Conservation (phyloP, 2,329 filamentous ascomycete genomes). For the Cadophora sp. region DNA sequence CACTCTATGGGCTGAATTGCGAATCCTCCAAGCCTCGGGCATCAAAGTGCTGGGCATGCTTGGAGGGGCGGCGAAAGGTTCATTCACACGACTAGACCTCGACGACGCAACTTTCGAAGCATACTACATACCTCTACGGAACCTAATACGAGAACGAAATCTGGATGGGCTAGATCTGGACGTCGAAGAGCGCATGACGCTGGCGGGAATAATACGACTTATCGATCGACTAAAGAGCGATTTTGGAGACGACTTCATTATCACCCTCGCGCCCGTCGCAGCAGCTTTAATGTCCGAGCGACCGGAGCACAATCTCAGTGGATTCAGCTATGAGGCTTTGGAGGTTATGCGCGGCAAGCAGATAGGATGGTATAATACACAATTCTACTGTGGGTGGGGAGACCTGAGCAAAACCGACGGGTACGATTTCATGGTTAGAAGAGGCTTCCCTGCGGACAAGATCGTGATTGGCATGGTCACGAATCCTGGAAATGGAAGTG, state of each 20-base stretch:
- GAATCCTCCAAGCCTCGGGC: slow-evolving; percentile 72
- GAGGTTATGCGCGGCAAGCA: slow-evolving; percentile 70
- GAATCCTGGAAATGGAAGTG: slow-evolving; percentile 75
- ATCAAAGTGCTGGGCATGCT: slow-evolving; percentile 87
- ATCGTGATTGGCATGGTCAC: slow-evolving; percentile 85
- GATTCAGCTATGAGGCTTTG: slow-evolving; percentile 80
- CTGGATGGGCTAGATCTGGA: slow-evolving; percentile 80
- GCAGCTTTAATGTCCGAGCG: slow-evolving; percentile 67
- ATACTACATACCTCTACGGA: slow-evolving; percentile 73
- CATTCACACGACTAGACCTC: slow-evolving; percentile 65
- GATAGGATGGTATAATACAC: slow-evolving; percentile 87
- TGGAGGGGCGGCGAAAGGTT: slow-evolving; percentile 82
- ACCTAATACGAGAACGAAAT: slow-evolving; percentile 64
- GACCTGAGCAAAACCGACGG: slow-evolving; percentile 48
- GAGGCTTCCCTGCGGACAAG: slow-evolving; percentile 75
- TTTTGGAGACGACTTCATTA: slow-evolving; percentile 74
- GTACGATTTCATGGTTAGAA: slow-evolving; percentile 60
- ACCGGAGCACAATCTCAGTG: slow-evolving; percentile 72
- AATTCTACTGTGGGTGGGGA: slow-evolving; percentile 90
- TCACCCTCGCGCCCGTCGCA: slow-evolving; percentile 83
- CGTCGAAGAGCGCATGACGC: slow-evolving; percentile 77
- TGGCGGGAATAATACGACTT: slow-evolving; percentile 69
- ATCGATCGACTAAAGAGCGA: slow-evolving; percentile 72
- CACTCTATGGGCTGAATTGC: slow-evolving; percentile 80
- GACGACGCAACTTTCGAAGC: slow-evolving; percentile 69